These are phyloP conservation scores for Ziziphus jujuba DNA, from an alignment of 306 rosid genomes.

Conservation along the genomic window DNA sequence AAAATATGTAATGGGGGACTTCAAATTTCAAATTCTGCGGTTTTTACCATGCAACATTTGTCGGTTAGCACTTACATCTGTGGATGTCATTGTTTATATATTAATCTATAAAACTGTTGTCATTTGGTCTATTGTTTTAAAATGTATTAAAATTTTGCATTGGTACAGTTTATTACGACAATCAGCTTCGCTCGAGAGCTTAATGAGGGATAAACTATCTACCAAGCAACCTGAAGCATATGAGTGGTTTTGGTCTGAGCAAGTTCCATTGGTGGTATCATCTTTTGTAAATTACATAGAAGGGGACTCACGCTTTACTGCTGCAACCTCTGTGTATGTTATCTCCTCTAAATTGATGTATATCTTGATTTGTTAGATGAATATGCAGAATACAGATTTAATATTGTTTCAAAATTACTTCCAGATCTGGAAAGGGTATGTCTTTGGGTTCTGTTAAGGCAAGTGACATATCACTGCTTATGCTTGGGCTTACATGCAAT, in stretches of 20 bases:
- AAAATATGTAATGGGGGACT: background rate
- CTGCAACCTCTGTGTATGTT: constrained; percentile 71
- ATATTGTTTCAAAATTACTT: constrained; percentile 27
- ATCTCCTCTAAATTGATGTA: constrained; percentile 19
- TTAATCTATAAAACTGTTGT: constrained; percentile 16
- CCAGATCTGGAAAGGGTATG: constrained; percentile 62
- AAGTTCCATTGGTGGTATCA: constrained; percentile 66
- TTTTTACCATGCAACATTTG: constrained; percentile 8
- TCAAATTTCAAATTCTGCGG: background rate
- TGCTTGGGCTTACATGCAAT: constrained; percentile 82
- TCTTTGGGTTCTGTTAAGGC: constrained; percentile 43
- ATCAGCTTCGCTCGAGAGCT: constrained; percentile 80
- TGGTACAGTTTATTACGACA: constrained; percentile 75
- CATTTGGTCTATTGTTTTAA: constrained; percentile 28
- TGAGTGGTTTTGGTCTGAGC: constrained; percentile 95
- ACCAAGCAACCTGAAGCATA: constrained; percentile 77
- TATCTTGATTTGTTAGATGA: constrained; percentile 19
- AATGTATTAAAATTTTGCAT: constrained; percentile 33
- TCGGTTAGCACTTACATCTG: constrained; percentile 1
- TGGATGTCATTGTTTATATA: constrained; percentile 2
- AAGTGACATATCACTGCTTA: constrained; percentile 65
- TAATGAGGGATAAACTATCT: constrained; percentile 74
- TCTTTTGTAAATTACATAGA: constrained; percentile 76
- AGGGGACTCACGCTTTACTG: constrained; percentile 59
- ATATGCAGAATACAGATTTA: constrained; percentile 23